Evolutionary conservation across 306 rosid genomes (phyloP).

Genomic region (Chamaecrista fasciculata): DNA sequence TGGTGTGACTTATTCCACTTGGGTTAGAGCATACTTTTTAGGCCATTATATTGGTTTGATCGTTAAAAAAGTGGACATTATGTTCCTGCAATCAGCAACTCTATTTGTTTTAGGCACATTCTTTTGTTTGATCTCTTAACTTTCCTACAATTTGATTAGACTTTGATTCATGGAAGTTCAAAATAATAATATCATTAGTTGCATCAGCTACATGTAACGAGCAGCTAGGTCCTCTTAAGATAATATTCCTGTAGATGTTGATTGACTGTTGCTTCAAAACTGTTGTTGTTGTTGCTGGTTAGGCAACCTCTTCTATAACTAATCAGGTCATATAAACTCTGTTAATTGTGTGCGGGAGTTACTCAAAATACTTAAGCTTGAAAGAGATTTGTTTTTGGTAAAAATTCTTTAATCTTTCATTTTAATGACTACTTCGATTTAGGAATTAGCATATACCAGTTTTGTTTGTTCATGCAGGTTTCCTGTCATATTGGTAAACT

Average conservation of each 20-base stretch:
- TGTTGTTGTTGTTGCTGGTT: conserved; percentile 13
- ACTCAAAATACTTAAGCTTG: background rate
- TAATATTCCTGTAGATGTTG: conserved; percentile 19
- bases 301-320: conserved; percentile 20
- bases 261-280: conserved; percentile 3
- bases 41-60: background rate
- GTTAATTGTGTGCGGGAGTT: conserved; percentile 9
- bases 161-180: conserved; percentile 19
- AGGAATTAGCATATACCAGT: conserved; percentile 49
- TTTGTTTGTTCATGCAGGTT: conserved; percentile 85
- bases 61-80: background rate
- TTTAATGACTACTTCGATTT: conserved; percentile 28
- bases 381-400: conserved; percentile 18
- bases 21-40: background rate
- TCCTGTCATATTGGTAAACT: conserved; percentile 79
- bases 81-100: conserved; percentile 22
- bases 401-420: conserved; percentile 19
- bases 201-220: conserved; percentile 6
- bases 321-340: background rate
- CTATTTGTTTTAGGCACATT: conserved; percentile 18
- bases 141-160: background rate
- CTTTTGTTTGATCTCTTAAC: background rate
- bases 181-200: conserved; percentile 15
- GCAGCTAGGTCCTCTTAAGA: conserved; percentile 9
- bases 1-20: background rate